Evolutionary conservation across 345 rosid species (phyloP).

Genomic region (Citrus hindsii): DNA sequence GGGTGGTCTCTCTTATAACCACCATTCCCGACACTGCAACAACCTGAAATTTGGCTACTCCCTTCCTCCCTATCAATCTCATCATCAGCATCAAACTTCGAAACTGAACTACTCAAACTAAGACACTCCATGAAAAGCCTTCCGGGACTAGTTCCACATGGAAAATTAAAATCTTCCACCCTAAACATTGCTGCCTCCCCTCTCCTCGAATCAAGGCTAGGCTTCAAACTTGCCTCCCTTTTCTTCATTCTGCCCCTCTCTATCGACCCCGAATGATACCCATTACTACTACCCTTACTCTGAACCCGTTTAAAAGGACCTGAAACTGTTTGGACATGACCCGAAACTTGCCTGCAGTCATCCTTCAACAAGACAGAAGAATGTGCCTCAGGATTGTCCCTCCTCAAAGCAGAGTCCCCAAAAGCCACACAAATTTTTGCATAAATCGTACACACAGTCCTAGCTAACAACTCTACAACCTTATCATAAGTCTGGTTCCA

Average conservation of each 20-base stretch:
- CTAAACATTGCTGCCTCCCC: constrained; percentile 42
- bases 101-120: constrained; percentile 62
- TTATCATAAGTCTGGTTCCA: constrained; percentile 93
- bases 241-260: constrained; percentile 22
- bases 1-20: constrained; percentile 31
- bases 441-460: constrained; percentile 83
- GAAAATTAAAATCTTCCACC: constrained; percentile 63
- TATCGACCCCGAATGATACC: constrained; percentile 28
- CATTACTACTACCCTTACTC: constrained; percentile 43
- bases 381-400: constrained; percentile 19
- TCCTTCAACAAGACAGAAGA: constrained; percentile 28
- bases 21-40: constrained; percentile 31
- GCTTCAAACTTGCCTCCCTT: constrained; percentile 35
- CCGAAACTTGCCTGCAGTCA: constrained; percentile 25
- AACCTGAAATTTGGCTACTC: constrained; percentile 48
- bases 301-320: constrained; percentile 44
- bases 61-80: constrained; percentile 32
- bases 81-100: constrained; percentile 49
- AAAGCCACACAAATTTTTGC: constrained; percentile 67
- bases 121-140: constrained; percentile 87
- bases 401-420: constrained; percentile 49
- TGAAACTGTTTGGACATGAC: constrained; percentile 27
- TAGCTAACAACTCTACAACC: constrained; percentile 80
- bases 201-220: constrained; percentile 33
- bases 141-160: constrained; percentile 78